Percentiles rank a stretch among this genome's conserved stretches.
Evolutionary conservation across 768 basidiomycete species (phyloP).

Genomic region (Mycena polygramma): DNA sequence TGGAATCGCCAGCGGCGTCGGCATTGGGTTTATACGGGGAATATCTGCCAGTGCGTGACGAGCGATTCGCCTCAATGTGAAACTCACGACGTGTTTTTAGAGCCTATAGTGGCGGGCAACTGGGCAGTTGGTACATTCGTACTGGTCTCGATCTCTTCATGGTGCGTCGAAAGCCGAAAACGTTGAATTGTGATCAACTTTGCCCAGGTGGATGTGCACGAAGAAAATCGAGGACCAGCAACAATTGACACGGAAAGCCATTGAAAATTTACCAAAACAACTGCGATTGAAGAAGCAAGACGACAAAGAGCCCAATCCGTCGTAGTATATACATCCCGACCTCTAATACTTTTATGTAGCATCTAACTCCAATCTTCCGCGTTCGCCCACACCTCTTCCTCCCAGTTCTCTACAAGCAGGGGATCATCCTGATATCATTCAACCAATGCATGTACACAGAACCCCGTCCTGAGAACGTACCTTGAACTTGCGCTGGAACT

Average conservation of each 20-base stretch:
- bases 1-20: slow-evolving; percentile 85
- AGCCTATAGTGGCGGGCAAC: slow-evolving; percentile 75
- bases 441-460: neutral
- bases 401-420: slow-evolving; percentile 83
- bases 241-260: slow-evolving; percentile 30
- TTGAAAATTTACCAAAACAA: slow-evolving; percentile 33
- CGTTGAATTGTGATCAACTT: slow-evolving; percentile 41
- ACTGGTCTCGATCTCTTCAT: slow-evolving; percentile 75
- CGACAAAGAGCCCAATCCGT: slow-evolving; percentile 23
- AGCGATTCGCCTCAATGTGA: slow-evolving; percentile 3
- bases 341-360: no score
- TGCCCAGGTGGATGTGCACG: slow-evolving; percentile 14
- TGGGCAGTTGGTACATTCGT: slow-evolving; percentile 86
- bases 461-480: slow-evolving; percentile 47
- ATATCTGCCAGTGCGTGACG: slow-evolving; percentile 69
- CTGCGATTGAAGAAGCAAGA: slow-evolving; percentile 35
- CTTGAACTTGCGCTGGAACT: slow-evolving; percentile 79
- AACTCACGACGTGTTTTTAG: slow-evolving; percentile 48
- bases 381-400: slow-evolving; percentile 69
- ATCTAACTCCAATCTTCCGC: slow-evolving; percentile 53
- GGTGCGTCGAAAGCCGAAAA: slow-evolving; percentile 52
- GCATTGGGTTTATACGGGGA: slow-evolving; percentile 81
- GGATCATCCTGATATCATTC: slow-evolving; percentile 66
- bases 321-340: slow-evolving; percentile 1
- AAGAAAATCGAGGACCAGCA: slow-evolving; percentile 24